Percentiles rank a stretch among this genome's conserved stretches.
Evolutionary conservation across 176 grass and related monocot species (phyloP).

Genomic region (Musa schizocarpa): DNA sequence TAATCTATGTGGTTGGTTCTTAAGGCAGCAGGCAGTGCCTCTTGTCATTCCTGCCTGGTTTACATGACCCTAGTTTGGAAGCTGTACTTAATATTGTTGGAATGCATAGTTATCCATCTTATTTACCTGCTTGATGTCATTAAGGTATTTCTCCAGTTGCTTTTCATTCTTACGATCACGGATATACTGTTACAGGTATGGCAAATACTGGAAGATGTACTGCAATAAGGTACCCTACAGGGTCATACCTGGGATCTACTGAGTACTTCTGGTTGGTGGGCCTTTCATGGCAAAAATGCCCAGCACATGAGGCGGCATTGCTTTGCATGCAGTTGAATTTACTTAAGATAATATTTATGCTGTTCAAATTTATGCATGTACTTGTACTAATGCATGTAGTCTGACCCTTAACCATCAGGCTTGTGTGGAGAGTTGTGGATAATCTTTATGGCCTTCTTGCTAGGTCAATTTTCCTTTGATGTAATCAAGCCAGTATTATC

Average conservation of each 20-base stretch:
- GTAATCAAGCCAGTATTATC: background rate
- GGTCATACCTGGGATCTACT: constrained; percentile 89
- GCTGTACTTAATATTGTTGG: too few relatives aligned
- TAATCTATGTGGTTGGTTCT: too few relatives aligned
- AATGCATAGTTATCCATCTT: background rate
- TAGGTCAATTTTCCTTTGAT: background rate
- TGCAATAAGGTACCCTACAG: constrained; percentile 76
- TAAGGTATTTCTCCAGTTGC: background rate
- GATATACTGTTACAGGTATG: constrained; percentile 45
- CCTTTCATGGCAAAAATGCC: too few relatives aligned
- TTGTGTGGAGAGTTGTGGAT: background rate
- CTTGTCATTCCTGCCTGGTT: too few relatives aligned
- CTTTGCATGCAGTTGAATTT: background rate
- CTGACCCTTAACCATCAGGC: background rate
- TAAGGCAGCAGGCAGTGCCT: too few relatives aligned
- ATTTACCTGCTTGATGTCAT: background rate
- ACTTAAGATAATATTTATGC: background rate
- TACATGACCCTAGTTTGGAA: too few relatives aligned
- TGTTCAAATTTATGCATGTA: background rate
- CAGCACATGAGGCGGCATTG: background rate
- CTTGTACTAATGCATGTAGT: background rate
- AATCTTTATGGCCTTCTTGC: background rate
- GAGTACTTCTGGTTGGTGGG: constrained; percentile 11
- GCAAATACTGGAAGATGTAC: constrained; percentile 94
- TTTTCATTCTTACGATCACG: background rate